phyloP scores from a whole-genome alignment of 2,329 filamentous ascomycete species.

The Tolypocladium cylindrosporum region DNA sequence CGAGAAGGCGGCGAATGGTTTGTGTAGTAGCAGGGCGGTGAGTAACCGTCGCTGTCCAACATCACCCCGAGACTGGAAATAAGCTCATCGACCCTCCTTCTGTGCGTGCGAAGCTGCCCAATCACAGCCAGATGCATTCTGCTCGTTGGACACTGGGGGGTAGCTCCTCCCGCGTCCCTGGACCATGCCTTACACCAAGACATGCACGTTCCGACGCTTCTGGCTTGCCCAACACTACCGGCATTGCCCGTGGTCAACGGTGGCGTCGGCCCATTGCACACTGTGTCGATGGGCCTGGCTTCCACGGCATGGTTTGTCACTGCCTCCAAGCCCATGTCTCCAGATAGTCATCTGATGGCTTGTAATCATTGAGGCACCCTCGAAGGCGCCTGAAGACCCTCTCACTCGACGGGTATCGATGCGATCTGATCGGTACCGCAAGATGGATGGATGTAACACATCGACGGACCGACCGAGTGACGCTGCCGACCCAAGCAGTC shows the following conservation, averaged over 20 bases:
- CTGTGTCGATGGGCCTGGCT: background rate
- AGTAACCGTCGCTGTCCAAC: background rate
- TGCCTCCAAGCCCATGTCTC: background rate
- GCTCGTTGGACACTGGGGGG: background rate
- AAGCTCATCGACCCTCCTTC: background rate
- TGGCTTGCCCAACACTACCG: background rate
- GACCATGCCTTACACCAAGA: background rate
- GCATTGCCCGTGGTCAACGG: background rate
- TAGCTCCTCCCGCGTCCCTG: background rate
- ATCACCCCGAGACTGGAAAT: background rate
- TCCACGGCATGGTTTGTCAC: background rate
- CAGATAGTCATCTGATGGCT: no score
- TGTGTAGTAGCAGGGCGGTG: background rate
- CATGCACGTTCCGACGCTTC: background rate
- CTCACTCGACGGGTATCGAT: background rate
- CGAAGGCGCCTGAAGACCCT: background rate
- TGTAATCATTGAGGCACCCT: background rate
- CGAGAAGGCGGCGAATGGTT: background rate
- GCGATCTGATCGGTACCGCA: background rate
- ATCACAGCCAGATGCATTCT: background rate
- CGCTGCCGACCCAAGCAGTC: background rate
- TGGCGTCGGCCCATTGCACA: background rate
- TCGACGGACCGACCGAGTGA: background rate
- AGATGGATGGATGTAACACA: background rate
- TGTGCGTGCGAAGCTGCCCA: background rate